A percentile compares a stretch with the other conserved stretches of the same genome.
Evolutionary conservation across 2,329 filamentous ascomycete species (phyloP).

Genomic region (Parafenestella ontariensis): DNA sequence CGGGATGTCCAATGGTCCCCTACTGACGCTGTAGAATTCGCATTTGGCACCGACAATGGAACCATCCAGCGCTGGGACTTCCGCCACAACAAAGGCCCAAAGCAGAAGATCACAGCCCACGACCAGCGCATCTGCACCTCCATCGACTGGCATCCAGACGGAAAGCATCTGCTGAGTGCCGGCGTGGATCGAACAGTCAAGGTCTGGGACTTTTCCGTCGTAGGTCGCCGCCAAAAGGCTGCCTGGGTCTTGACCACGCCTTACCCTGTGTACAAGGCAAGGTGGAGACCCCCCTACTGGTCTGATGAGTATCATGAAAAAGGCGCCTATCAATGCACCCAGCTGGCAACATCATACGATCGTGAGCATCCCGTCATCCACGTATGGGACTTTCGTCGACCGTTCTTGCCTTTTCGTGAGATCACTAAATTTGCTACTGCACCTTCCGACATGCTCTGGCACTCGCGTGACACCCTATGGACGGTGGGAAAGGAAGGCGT

Average conservation of each 20-base stretch:
- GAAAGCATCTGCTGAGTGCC: conserved; percentile 69
- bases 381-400: conserved; percentile 69
- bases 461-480: conserved; percentile 69
- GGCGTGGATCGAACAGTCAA: conserved; percentile 67
- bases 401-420: conserved; percentile 67
- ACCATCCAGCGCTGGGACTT: conserved; percentile 70
- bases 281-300: conserved; percentile 68
- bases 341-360: conserved; percentile 68
- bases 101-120: conserved; percentile 68
- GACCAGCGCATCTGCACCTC: conserved; percentile 64
- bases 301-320: conserved; percentile 59
- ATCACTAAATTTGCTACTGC: conserved; percentile 63
- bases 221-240: conserved; percentile 65
- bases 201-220: conserved; percentile 68
- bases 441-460: conserved; percentile 68
- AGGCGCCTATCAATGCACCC: conserved; percentile 66
- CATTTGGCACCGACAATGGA: conserved; percentile 69
- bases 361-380: conserved; percentile 67
- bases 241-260: conserved; percentile 65
- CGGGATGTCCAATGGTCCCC: conserved; percentile 72
- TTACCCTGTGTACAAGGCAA: conserved; percentile 66
- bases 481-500: conserved; percentile 67
- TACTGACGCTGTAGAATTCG: conserved; percentile 67
- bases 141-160: conserved; percentile 72
- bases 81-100: conserved; percentile 62